A percentile compares a stretch with the other conserved stretches of the same genome.
Conservation (phyloP, 2,329 filamentous ascomycete genomes). For the Aaosphaeria pasadenensis region DNA sequence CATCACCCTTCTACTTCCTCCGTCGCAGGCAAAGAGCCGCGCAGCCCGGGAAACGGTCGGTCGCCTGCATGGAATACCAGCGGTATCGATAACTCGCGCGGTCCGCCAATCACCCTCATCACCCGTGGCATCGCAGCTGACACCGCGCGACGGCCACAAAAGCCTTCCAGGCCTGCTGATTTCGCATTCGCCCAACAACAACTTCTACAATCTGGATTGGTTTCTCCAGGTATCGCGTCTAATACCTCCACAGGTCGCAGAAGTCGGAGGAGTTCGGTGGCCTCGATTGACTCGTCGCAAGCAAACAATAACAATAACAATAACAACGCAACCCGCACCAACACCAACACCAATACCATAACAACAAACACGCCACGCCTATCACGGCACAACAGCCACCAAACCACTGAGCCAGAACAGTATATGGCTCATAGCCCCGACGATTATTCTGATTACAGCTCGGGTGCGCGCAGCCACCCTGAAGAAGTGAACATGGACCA, state of each 20-base stretch:
- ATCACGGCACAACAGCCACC: slow-evolving; percentile 18
- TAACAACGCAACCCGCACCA: slow-evolving; percentile 4
- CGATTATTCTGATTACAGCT: slow-evolving; percentile 29
- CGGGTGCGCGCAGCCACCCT: slow-evolving; percentile 22
- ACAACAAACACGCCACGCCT: slow-evolving; percentile 2
- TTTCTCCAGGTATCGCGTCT: slow-evolving; percentile 17
- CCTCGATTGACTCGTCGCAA: neutral
- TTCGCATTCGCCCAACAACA: slow-evolving; percentile 27
- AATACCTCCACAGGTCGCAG: slow-evolving; percentile 10
- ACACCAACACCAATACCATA: neutral
- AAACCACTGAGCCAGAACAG: slow-evolving; percentile 13
- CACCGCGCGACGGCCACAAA: slow-evolving; percentile 28
- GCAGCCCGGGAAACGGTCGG: slow-evolving; percentile 32
- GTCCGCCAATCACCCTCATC: slow-evolving; percentile 51
- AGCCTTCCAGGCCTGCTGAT: slow-evolving; percentile 11
- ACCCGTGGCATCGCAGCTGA: slow-evolving; percentile 39
- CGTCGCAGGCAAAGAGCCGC: slow-evolving; percentile 23
- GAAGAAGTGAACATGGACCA: slow-evolving; percentile 7
- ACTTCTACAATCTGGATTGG: slow-evolving; percentile 17
- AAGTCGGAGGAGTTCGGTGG: neutral
- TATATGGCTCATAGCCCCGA: slow-evolving; percentile 30
- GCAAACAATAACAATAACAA: neutral
- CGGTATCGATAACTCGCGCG: slow-evolving; percentile 46
- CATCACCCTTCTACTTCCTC: slow-evolving; percentile 11
- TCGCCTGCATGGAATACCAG: slow-evolving; percentile 49